Percentiles rank a stretch among this genome's conserved stretches.
Conservation (phyloP, 2,329 filamentous ascomycete genomes). For the Sarocladium brachiariae region DNA sequence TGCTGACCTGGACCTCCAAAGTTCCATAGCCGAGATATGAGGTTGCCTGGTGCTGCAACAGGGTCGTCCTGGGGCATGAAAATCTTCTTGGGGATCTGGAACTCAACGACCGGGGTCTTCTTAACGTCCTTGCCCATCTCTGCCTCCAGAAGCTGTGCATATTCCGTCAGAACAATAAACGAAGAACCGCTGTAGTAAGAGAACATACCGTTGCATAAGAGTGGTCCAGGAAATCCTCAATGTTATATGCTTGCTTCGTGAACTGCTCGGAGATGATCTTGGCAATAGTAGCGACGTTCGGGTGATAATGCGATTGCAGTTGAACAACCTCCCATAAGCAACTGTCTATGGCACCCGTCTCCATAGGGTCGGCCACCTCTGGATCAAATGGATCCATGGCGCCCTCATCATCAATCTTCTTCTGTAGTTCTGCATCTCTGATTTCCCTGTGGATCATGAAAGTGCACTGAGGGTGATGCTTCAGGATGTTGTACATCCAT, state of each 20-base stretch:
- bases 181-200: neutral
- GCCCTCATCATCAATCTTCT: conserved; percentile 53
- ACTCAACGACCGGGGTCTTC: conserved; percentile 84
- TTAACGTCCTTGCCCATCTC: conserved; percentile 79
- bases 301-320: conserved; percentile 88
- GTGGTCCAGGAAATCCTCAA: conserved; percentile 97
- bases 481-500: conserved; percentile 93
- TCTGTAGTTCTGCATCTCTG: conserved; percentile 49
- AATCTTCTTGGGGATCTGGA: conserved; percentile 84
- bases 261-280: conserved; percentile 96
- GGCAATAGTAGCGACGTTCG: conserved; percentile 88
- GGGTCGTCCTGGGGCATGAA: conserved; percentile 50
- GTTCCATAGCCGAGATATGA: conserved; percentile 56
- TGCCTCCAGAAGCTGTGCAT: conserved; percentile 66
- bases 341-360: conserved; percentile 82
- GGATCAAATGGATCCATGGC: conserved; percentile 69
- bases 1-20: conserved; percentile 29
- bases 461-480: conserved; percentile 80
- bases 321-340: conserved; percentile 93
- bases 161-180: conserved; percentile 18
- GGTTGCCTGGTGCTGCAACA: conserved; percentile 42
- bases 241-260: conserved; percentile 86
- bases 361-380: conserved; percentile 72
- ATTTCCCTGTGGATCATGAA: conserved; percentile 89
- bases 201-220: conserved; percentile 71